These are phyloP conservation scores for Vanderwaltozyma yarrowii DNA, from an alignment of 805 yeast genomes.

Conservation along the genomic window DNA sequence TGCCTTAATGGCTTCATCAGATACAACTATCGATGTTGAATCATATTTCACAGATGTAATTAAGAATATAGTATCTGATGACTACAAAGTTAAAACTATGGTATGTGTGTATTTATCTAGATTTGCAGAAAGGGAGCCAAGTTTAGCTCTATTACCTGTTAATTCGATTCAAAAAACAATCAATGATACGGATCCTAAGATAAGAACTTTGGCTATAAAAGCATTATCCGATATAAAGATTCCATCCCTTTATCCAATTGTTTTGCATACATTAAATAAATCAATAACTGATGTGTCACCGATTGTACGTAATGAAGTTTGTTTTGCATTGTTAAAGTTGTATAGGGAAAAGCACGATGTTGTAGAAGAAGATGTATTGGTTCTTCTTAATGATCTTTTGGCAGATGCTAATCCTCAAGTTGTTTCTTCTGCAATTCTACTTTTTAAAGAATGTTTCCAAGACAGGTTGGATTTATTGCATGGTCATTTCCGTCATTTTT, in stretches of 20 bases:
- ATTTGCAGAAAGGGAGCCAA: slow-evolving; percentile 78
- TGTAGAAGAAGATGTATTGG: slow-evolving; percentile 39
- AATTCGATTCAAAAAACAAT: slow-evolving; percentile 85
- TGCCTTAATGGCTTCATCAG: slow-evolving; percentile 34
- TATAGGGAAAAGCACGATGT: slow-evolving; percentile 34
- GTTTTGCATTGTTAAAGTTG: slow-evolving; percentile 60
- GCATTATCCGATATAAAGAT: slow-evolving; percentile 78
- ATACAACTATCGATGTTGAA: slow-evolving; percentile 31
- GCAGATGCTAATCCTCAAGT: slow-evolving; percentile 61
- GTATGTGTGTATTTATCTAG: slow-evolving; percentile 66
- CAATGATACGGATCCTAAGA: slow-evolving; percentile 55
- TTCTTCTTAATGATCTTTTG: slow-evolving; percentile 42
- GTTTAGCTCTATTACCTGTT: slow-evolving; percentile 78
- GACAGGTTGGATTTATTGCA: slow-evolving; percentile 60
- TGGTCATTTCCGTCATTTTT: slow-evolving; percentile 51
- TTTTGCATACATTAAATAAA: slow-evolving; percentile 61
- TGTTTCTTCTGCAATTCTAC: slow-evolving; percentile 54
- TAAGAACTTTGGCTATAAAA: slow-evolving; percentile 64
- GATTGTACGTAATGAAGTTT: slow-evolving; percentile 68
- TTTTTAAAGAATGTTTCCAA: slow-evolving; percentile 44
- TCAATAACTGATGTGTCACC: slow-evolving; percentile 63
- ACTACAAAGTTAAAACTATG: slow-evolving; percentile 56
- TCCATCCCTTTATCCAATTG: slow-evolving; percentile 70
- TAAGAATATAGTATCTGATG: slow-evolving; percentile 67
- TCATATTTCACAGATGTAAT: slow-evolving; percentile 74